Base-by-base conservation (phyloP, 2,329 filamentous ascomycete species). In the Fusarium guadeloupense region DNA sequence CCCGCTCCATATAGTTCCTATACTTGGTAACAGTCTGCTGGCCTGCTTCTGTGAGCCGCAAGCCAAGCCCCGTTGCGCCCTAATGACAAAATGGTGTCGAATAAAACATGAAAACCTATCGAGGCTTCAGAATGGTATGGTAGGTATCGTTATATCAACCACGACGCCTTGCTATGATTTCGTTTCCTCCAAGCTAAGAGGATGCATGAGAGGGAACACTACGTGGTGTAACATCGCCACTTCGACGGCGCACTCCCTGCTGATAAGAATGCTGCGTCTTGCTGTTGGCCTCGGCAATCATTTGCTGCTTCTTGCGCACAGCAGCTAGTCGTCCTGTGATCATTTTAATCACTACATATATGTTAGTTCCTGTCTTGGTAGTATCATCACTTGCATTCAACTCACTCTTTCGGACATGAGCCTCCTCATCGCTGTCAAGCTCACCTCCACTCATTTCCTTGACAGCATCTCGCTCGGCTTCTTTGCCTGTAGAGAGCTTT, bases 401-500 rank as follows among this genome's bases (percentile, higher is more conserved):
- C 85, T 79, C 81, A 93, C 90, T 86, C 74, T 89, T 91, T 67
- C 89, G 80, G 48, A 93, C 87, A 47, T 88, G 85, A 69, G 89
- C 84, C 69, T 90, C 85, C 74, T 93, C 90, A 64, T 92, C 90
- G 54, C 80, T 80, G 74, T 91, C 88, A 64, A 77, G 83, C 69
- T 81, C 83, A 62, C 75, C 82, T 57, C 75, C 83, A 69, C 74
- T 71, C 21, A 48, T 45, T 33, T 72, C 72, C 46, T 59, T 72
- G 33, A 51, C 56, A 50, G 60, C 64, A 58, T 79, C 80, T 69
- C 75, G 76, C 69, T 76, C 74, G 68, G 73, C 65, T 56, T 80
- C 75, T 68, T 76, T 78, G 34, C 78, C 75, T 41, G 78, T 75
- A 9, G 69, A 62, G 14, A 74, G 54, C 49, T 62, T 74, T 54